These are phyloP conservation scores for Mycena albidolilacea DNA, from an alignment of 768 basidiomycete genomes.

Conservation along the genomic window DNA sequence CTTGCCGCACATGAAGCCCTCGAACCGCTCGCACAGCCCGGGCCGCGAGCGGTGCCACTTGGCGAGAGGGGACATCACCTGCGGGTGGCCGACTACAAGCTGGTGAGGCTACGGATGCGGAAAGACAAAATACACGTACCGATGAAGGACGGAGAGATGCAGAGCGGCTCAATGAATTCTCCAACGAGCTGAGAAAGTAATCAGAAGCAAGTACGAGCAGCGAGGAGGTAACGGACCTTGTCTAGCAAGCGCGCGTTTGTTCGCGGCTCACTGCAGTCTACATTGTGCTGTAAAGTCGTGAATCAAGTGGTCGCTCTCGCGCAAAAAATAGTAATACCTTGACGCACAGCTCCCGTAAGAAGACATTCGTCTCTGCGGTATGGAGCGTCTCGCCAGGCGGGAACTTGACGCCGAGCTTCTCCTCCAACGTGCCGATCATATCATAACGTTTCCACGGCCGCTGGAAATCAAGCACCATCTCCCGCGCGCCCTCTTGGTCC, in stretches of 20 bases:
- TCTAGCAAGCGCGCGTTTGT: conserved; percentile 96
- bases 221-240: conserved; percentile 68
- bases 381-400: conserved; percentile 93
- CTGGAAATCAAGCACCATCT: conserved; percentile 87
- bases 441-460: conserved; percentile 98
- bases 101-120: background rate
- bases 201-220: conserved; percentile 8
- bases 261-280: conserved; percentile 96
- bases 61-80: conserved; percentile 99
- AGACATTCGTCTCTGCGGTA: conserved; percentile 89
- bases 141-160: conserved; percentile 97
- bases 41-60: conserved; percentile 98
- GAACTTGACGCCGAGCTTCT: conserved; percentile 93
- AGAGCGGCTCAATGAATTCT: conserved; percentile 97
- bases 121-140: conserved; percentile 57
- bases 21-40: conserved; percentile 98
- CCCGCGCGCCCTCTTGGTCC: conserved; percentile 71
- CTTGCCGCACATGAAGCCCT: conserved; percentile 98
- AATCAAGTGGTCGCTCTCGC: background rate
- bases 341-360: conserved; percentile 84
- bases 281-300: conserved; percentile 77
- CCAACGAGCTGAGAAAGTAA: conserved; percentile 82
- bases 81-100: conserved; percentile 93
- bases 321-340: conserved; percentile 69
- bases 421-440: conserved; percentile 97